Conservation (phyloP, 805 yeast species). For the Torulaspora quercuum region DNA sequence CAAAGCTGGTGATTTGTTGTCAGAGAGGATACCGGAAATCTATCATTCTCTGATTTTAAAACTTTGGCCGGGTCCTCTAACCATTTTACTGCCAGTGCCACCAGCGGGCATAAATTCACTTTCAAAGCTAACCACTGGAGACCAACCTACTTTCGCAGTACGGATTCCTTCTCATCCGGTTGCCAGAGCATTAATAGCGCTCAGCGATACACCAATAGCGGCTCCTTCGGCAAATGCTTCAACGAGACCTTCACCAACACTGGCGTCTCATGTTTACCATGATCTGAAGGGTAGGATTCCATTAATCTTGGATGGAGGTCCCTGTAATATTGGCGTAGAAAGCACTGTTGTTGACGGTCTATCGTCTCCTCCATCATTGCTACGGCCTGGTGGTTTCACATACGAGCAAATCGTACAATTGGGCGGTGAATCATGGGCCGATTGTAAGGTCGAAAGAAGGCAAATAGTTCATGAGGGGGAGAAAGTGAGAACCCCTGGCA, state of each 20-base stretch:
- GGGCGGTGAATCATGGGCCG: slow-evolving; percentile 70
- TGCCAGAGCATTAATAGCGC: slow-evolving; percentile 83
- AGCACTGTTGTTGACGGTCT: slow-evolving; percentile 93
- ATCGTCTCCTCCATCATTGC: slow-evolving; percentile 74
- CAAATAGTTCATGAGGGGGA: slow-evolving; percentile 60
- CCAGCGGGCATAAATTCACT: slow-evolving; percentile 44
- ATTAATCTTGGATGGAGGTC: slow-evolving; percentile 84
- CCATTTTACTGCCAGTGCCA: slow-evolving; percentile 70
- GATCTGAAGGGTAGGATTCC: slow-evolving; percentile 83
- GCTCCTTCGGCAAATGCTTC: slow-evolving; percentile 98
- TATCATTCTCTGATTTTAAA: slow-evolving; percentile 61
- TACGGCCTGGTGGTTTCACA: slow-evolving; percentile 93
- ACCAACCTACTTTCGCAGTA: slow-evolving; percentile 87
- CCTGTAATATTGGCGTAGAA: slow-evolving; percentile 85
- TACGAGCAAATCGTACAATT: slow-evolving; percentile 62
- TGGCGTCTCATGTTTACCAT: slow-evolving; percentile 77
- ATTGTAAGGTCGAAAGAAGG: slow-evolving; percentile 59
- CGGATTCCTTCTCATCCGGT: slow-evolving; percentile 83
- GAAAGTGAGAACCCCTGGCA: slow-evolving; percentile 88
- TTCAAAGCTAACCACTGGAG: slow-evolving; percentile 76
- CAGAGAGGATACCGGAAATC: slow-evolving; percentile 54
- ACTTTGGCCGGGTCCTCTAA: slow-evolving; percentile 97
- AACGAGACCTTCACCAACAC: slow-evolving; percentile 90
- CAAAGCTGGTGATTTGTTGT: slow-evolving; percentile 10
- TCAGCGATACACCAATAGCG: slow-evolving; percentile 85